Base-by-base conservation (phyloP, 1,284 basidiomycete species). In the Rhodotorula sp. region DNA sequence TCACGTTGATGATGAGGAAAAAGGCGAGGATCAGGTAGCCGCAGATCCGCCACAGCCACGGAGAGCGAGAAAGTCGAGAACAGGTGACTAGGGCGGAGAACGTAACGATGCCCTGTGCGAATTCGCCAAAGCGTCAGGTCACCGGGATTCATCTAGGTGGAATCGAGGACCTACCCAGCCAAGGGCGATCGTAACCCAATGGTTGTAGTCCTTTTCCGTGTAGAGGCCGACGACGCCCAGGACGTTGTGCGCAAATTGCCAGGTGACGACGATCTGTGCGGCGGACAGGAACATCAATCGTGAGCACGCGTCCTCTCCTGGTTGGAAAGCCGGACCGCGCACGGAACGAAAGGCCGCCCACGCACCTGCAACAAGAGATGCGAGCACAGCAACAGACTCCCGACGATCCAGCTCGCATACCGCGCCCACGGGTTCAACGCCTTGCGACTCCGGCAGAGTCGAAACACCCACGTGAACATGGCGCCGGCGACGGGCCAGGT, bases 401-500 rank as follows among this genome's bases (percentile, higher is more conserved):
- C 78, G 20, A 62, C 65, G 34, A 79, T 29, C 79, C 79, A 79
- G 10, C 75, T 76, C 18, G 74, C 61, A 57, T 73, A 79, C 46
- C 79, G 64, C 46, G 79, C 79, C 68, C 72, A 77, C 3, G 69
- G 65, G 39, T 77, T 70, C 6, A 79, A 46, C 1, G 64, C 29
- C 51, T 63, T 60, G 12, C 66, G 62, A n/a, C 65, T 69, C 2
- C 79, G 74, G 56, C 78, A 77, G 20, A 79, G 65, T 2, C 77
- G 67, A 39, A 79, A 79, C 6, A 72, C 74, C 79, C 79, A 79
- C 0, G 78, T 79, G 52, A 77, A 77, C 69, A 72, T 76, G 54
- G 74, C 76, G 26, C 78, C 78, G 8, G 77, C 76, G 16, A 79
- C 79, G 3, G 79, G 79, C 58, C 71, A 79, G 1, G 77, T 77